Base-by-base conservation (phyloP, 2,329 filamentous ascomycete genomes). In the Botryotinia convoluta region DNA sequence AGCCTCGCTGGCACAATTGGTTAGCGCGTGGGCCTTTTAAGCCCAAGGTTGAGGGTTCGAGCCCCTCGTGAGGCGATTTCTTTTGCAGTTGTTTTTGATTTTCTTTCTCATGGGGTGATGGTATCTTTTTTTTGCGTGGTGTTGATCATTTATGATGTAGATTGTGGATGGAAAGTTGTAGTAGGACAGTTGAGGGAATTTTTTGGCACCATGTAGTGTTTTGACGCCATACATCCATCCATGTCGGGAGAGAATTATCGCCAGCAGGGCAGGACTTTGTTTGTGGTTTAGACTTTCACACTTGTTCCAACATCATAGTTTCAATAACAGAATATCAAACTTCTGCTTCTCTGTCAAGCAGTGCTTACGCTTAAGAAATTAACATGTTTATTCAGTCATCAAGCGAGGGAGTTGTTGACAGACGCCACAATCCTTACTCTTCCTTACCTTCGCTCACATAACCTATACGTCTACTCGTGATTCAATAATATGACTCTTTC, bases 1-100 rank as follows among this genome's bases (percentile, higher is more conserved):
- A 0, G 77, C 65, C 65, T 42, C 26, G 35, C 10, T 69, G 65
- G 65, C 65, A 69, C 65, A 69, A 69, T 62, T 69, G 65, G 65
- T 69, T 69, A 69, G 65, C 65, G 67, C 67, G 67, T 69, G 67
- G 67, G 67, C 67, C 48, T 68, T 68, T 68, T 68, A 69, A 69
- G 67, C 67, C 67, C 67, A 69, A 59, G 67, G 67, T 69, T 69
- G 67, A 69, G 67, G 37, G 67, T 69, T 69, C 67, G 35, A 69
- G 35, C 48, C 67, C 51, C 67, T 69, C 67, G 20, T 10, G n/a
- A 35, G 62, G 62, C 62, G 42, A 35, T 35, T 45, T 8, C 12
- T 64, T 35, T n/a, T 61, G 22, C 9, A 3, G 1, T n/a, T n/a
- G 1, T 18, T 37, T 14, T 26, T 26, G 32, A 7, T 10, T 8